A percentile compares a stretch with the other conserved stretches of the same genome.
phyloP scores from a whole-genome alignment of 2,329 filamentous ascomycete species.

The Magnaporthiopsis poae region DNA sequence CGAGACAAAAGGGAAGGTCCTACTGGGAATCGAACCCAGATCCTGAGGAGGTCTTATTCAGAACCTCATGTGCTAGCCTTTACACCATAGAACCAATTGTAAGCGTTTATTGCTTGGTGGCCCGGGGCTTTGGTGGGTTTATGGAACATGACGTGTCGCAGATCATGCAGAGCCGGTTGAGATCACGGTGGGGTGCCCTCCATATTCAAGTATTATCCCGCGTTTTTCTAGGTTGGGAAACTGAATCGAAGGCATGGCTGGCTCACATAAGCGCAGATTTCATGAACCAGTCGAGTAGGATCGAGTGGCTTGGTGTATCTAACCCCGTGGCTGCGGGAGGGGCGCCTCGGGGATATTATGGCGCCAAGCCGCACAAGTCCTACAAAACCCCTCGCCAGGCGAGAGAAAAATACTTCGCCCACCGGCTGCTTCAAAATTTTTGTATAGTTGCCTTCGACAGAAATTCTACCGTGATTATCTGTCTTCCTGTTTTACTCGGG shows the following conservation, averaged over 20 bases:
- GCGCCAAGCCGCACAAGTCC: too few relatives aligned
- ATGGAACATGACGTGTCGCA: not conserved
- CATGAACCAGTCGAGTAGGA: too few relatives aligned
- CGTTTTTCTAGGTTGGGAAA: too few relatives aligned
- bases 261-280: not conserved
- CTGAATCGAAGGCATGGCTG: not conserved
- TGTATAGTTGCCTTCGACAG: too few relatives aligned
- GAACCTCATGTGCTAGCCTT: conserved; percentile 8
- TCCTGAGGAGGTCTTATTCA: conserved; percentile 6
- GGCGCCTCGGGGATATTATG: too few relatives aligned
- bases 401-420: too few relatives aligned
- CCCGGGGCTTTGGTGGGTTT: not conserved
- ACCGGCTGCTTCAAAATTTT: too few relatives aligned
- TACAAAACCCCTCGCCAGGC: too few relatives aligned
- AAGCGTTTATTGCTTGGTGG: not conserved
- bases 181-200: not conserved
- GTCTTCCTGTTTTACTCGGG: too few relatives aligned
- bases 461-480: too few relatives aligned
- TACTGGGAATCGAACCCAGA: conserved; percentile 8
- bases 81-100: conserved; percentile 7
- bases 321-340: too few relatives aligned
- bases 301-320: not conserved
- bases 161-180: not conserved
- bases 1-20: conserved; percentile 2
- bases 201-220: not conserved